Evolutionary conservation across 257 asterid genomes (phyloP).

Genomic region (Coffea canephora): DNA sequence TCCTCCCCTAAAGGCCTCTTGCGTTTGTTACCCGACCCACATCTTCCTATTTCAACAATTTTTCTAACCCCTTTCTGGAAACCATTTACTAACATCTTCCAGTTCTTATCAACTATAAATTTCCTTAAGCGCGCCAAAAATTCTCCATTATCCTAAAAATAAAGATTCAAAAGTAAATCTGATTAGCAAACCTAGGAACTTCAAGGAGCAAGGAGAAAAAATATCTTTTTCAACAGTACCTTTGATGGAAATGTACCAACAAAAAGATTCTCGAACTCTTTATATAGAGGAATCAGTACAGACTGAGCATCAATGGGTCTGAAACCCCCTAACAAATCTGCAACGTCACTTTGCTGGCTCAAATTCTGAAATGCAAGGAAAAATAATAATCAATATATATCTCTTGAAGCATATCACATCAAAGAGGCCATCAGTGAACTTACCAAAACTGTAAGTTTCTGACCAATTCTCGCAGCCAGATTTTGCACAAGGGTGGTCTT

Average conservation of each 20-base stretch:
- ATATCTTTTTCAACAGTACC: constrained; percentile 40
- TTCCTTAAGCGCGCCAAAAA: constrained; percentile 45
- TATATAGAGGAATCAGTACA: constrained; percentile 70
- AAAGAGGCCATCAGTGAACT: constrained; percentile 22
- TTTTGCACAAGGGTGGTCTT: constrained; percentile 95
- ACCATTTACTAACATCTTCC: constrained; percentile 65
- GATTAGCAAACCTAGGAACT: not conserved
- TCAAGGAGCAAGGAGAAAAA: constrained; percentile 7
- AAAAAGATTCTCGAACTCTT: constrained; percentile 70
- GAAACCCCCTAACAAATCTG: constrained; percentile 89
- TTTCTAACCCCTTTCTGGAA: constrained; percentile 50
- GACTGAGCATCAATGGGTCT: constrained; percentile 82
- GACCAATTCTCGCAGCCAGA: constrained; percentile 71
- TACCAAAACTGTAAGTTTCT: constrained; percentile 92
- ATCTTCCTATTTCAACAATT: constrained; percentile 45
- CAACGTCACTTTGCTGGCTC: constrained; percentile 95
- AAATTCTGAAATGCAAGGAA: constrained; percentile 59
- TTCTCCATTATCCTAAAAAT: constrained; percentile 52
- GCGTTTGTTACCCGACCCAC: constrained; percentile 61
- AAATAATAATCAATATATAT: constrained; percentile 8
- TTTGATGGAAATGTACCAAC: constrained; percentile 51
- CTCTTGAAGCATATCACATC: not conserved
- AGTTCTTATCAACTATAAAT: constrained; percentile 48
- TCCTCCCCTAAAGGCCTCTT: constrained; percentile 64
- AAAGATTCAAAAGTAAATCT: constrained; percentile 11